These are phyloP conservation scores for Gaultheria prostrata DNA, from an alignment of 148 eudicot genomes.

Conservation along the genomic window DNA sequence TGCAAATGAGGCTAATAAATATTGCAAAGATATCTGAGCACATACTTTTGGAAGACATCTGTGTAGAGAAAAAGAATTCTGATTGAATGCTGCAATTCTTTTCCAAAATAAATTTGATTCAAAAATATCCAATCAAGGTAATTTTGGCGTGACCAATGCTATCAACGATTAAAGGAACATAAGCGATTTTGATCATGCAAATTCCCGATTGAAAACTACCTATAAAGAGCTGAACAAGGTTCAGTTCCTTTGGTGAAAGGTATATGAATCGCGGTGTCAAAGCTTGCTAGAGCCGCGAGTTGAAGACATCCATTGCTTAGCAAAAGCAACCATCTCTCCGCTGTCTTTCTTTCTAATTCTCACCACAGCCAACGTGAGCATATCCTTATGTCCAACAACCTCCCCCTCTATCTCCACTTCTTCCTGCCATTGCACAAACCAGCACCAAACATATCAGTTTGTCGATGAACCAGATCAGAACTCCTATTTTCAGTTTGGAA, in stretches of 20 bases:
- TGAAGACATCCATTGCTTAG: constrained; percentile 28
- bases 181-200: no score
- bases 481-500: no score
- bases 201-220: neutral
- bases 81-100: no score
- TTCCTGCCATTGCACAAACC: constrained; percentile 19
- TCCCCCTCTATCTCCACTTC: constrained; percentile 32
- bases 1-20: no score
- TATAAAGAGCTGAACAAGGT: neutral
- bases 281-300: constrained; percentile 23
- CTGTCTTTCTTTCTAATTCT: constrained; percentile 22
- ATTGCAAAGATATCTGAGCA: no score
- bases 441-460: neutral
- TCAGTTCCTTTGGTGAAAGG: neutral
- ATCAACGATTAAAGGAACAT: neutral
- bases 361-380: constrained; percentile 21
- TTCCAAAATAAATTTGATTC: no score
- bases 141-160: neutral
- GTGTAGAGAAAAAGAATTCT: no score
- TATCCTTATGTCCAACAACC: constrained; percentile 21
- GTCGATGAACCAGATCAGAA: neutral
- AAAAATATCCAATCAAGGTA: no score
- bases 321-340: constrained; percentile 22
- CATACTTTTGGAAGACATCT: no score
- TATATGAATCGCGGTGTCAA: neutral